These are phyloP conservation scores for Alternaria brassicicola DNA, from an alignment of 2,329 filamentous ascomycete genomes.

Conservation along the genomic window DNA sequence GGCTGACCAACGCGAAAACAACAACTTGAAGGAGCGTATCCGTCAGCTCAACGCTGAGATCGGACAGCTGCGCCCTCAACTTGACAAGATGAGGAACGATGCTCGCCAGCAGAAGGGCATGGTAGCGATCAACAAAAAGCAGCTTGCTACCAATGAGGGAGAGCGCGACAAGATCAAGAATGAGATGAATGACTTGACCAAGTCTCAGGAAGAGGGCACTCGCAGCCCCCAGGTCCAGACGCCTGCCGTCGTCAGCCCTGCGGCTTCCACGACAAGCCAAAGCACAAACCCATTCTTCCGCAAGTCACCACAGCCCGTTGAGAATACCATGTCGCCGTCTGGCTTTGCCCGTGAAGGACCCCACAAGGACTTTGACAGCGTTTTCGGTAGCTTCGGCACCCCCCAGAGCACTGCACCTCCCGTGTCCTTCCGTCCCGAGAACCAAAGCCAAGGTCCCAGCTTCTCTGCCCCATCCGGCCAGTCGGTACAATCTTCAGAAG, in stretches of 20 bases:
- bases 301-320: constrained; percentile 56
- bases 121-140: constrained; percentile 98
- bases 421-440: constrained; percentile 67
- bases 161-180: constrained; percentile 86
- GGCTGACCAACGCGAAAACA: constrained; percentile 87
- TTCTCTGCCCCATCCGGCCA: constrained; percentile 51
- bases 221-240: constrained; percentile 41
- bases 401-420: constrained; percentile 56
- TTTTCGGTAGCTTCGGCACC: constrained; percentile 73
- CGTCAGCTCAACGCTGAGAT: constrained; percentile 82
- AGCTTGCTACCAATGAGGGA: constrained; percentile 84
- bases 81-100: constrained; percentile 92
- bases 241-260: constrained; percentile 69
- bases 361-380: constrained; percentile 72
- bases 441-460: constrained; percentile 43
- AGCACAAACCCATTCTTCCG: constrained; percentile 97
- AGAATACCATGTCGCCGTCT: constrained; percentile 58
- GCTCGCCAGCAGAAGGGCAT: constrained; percentile 94
- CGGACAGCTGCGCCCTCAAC: constrained; percentile 80
- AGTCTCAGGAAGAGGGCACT: constrained; percentile 62
- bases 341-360: constrained; percentile 53
- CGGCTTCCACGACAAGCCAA: constrained; percentile 64
- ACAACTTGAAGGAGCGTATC: constrained; percentile 84
- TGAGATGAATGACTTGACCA: constrained; percentile 74
- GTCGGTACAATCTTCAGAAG: constrained; percentile 54